Conservation (phyloP, 2,329 filamentous ascomycete genomes). For the Ophiostoma perfectum region DNA sequence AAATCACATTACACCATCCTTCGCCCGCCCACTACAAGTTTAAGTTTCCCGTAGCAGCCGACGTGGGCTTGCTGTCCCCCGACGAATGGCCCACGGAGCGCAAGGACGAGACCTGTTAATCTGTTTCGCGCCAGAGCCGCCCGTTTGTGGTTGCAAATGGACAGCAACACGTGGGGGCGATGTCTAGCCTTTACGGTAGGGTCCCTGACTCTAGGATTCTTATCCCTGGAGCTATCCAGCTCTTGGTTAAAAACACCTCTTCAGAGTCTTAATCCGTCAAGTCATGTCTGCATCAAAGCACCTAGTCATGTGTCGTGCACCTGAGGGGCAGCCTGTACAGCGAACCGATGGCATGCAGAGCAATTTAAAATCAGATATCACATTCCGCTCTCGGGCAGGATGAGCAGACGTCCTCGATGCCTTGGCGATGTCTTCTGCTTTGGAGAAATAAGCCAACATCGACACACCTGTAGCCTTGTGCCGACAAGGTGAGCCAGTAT, state of each 20-base stretch:
- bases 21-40: too few relatives aligned
- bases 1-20: too few relatives aligned
- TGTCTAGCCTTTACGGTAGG: too few relatives aligned
- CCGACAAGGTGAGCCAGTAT: background rate
- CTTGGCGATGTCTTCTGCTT: background rate
- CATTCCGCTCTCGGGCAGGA: background rate
- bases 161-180: conserved; percentile 7
- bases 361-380: background rate
- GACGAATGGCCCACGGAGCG: too few relatives aligned
- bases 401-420: background rate
- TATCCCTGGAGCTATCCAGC: background rate
- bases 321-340: background rate
- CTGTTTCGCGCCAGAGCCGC: background rate
- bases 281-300: background rate
- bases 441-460: background rate
- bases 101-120: background rate
- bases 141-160: background rate
- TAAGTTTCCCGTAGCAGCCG: too few relatives aligned
- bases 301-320: background rate
- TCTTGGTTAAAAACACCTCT: background rate
- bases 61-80: too few relatives aligned
- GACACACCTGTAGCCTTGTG: background rate
- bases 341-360: background rate
- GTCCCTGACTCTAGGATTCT: background rate
- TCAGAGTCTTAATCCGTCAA: background rate